Percentiles rank a stretch among this genome's conserved stretches.
phyloP scores from a whole-genome alignment of 495 filamentous ascomycete genomes.

The Sordaria brevicollis region DNA sequence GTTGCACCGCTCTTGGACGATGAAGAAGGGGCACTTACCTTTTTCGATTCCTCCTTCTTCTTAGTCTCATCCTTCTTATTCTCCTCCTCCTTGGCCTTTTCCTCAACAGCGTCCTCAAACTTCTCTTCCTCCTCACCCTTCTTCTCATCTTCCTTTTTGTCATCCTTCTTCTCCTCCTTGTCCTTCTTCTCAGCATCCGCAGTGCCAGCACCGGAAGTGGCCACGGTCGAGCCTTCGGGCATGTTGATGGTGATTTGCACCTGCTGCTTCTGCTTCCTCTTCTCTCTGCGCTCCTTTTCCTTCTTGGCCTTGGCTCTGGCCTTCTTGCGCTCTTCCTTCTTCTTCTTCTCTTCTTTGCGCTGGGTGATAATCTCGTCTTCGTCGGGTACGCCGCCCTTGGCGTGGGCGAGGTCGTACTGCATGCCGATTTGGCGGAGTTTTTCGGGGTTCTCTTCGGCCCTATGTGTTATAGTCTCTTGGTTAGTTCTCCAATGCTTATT shows the following conservation, averaged over 20 bases:
- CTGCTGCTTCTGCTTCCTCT: constrained; percentile 1
- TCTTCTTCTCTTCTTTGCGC: constrained; percentile 22
- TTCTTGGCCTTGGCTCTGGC: constrained; percentile 31
- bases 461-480: background rate
- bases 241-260: background rate
- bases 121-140: constrained; percentile 11
- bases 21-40: background rate
- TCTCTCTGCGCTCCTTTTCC: constrained; percentile 39
- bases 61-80: background rate
- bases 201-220: background rate
- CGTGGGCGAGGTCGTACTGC: constrained; percentile 63
- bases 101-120: constrained; percentile 5
- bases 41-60: background rate
- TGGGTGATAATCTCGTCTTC: constrained; percentile 47
- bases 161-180: background rate
- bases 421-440: constrained; percentile 65
- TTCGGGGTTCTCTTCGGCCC: constrained; percentile 45
- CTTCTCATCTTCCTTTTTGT: constrained; percentile 7
- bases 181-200: background rate
- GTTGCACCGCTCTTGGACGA: background rate
- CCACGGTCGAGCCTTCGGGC: background rate
- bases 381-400: constrained; percentile 58
- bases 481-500: background rate
- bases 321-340: constrained; percentile 17
- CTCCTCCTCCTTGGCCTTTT: constrained; percentile 5